Percentiles rank a stretch among this genome's conserved stretches.
Conservation (phyloP, 345 rosid species). For the Erucastrum elatum region DNA sequence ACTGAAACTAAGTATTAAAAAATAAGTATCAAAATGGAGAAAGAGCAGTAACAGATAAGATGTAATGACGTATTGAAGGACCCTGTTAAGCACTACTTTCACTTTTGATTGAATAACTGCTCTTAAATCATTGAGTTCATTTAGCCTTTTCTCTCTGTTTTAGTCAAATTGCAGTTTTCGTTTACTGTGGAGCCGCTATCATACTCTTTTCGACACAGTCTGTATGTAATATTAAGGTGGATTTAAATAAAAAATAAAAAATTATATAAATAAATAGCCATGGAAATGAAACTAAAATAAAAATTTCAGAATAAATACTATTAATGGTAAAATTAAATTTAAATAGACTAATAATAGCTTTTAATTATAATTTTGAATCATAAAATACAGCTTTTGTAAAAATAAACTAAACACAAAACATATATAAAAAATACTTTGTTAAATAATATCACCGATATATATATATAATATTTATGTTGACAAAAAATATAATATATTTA, state of each 20-base stretch:
- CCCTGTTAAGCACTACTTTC: not conserved
- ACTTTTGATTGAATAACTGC: not conserved
- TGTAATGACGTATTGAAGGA: not conserved
- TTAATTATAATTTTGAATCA: not conserved
- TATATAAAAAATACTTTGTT: too few relatives aligned
- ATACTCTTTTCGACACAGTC: not conserved
- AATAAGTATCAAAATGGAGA: not conserved
- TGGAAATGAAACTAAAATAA: not conserved
- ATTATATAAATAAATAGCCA: not conserved
- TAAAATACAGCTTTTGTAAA: too few relatives aligned
- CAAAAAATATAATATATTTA: too few relatives aligned
- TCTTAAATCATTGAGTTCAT: slow-evolving; percentile 13
- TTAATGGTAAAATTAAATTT: too few relatives aligned
- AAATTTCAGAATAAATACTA: too few relatives aligned
- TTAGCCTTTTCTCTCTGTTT: not conserved
- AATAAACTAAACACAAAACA: not conserved
- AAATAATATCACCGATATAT: too few relatives aligned
- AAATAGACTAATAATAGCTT: not conserved
- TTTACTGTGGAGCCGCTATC: slow-evolving; percentile 4
- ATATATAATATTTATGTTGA: too few relatives aligned
- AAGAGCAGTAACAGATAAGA: not conserved
- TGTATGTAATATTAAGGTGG: not conserved
- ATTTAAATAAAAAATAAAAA: not conserved
- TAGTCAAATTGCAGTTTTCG: not conserved
- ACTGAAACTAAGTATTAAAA: not conserved